Base-by-base conservation (phyloP, 225 moss, liverwort and hornwort species). In the Sphagnum contortum region DNA sequence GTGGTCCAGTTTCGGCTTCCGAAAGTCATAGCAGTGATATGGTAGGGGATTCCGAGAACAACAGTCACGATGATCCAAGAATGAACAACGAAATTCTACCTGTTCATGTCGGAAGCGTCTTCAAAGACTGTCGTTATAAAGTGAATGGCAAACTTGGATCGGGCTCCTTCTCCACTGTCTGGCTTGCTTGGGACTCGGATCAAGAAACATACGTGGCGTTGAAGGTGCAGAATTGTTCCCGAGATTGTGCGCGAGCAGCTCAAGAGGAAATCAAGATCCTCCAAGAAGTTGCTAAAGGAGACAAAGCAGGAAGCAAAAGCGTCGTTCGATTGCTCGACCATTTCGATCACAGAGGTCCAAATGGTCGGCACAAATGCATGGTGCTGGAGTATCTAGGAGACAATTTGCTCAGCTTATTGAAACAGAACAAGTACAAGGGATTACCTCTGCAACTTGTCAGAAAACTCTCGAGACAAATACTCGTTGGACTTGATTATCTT, bases 301-400 rank as follows among this genome's bases (percentile, higher is more conserved):
- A 83, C 2, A 11, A 13, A 3, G 57, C 3, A 6, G 67, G 58
- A 2, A 49, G 57, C 50, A 67, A 67, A 49, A 49, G 48, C 7
- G 67, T 67, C n/a, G 67, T 67, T 7, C 57, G 44, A 2, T 58
- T 67, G 3, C 4, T 83, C 13, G 87, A 94, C 75, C 73, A 94
- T 61, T 94, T 94, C 61, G 78, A 87, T 50, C 83, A 88, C 45
- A 70, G 64, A 0, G 49, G 72, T 0, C 61, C 66, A 5, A 66
- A 58, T 4, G 79, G 71, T 64, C 4, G 44, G 4, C 84, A 90
- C 58, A 69, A 87, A 1, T 94, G 90, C 14, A 92, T 95, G 90
- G 89, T 95, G 3, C 92, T 95, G 63, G 95, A 95, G 64, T 84
- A 79, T 2, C 68, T 95, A 9, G 95, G 90, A 54, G 95, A 95